Evolutionary conservation across 306 rosid genomes (phyloP).

Genomic region (Trichosanthes cucumerina): DNA sequence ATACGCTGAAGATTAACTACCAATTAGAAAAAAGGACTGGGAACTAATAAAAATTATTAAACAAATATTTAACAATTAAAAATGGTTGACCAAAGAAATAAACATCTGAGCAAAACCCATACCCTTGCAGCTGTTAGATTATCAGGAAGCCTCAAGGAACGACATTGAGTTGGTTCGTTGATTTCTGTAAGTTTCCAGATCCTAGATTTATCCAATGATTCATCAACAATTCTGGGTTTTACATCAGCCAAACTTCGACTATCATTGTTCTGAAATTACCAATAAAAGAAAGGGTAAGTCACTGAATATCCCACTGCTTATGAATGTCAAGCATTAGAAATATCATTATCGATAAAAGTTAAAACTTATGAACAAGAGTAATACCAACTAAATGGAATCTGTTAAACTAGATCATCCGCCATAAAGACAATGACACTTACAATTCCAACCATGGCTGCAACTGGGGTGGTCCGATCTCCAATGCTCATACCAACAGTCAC

Average conservation of each 20-base stretch:
- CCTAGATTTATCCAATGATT: constrained; percentile 74
- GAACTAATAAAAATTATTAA: neutral
- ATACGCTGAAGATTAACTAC: neutral
- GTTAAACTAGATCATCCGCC: neutral
- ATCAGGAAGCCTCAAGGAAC: constrained; percentile 80
- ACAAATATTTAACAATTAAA: neutral
- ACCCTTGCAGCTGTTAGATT: constrained; percentile 75
- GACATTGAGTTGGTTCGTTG: constrained; percentile 71
- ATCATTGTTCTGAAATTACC: constrained; percentile 60
- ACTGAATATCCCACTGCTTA: constrained; percentile 13
- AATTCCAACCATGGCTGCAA: constrained; percentile 63
- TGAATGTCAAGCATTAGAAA: constrained; percentile 2
- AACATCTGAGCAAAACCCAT: constrained; percentile 14
- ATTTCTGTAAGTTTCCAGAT: constrained; percentile 86
- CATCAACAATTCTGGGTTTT: constrained; percentile 87
- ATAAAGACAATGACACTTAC: constrained; percentile 34
- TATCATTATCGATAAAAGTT: neutral
- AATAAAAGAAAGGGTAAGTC: constrained; percentile 12
- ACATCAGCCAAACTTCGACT: constrained; percentile 68
- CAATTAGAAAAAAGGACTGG: neutral
- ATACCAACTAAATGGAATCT: neutral
- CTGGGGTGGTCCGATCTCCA: constrained; percentile 73
- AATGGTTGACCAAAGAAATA: neutral
- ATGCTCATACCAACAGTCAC: constrained; percentile 69
- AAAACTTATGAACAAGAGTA: neutral